Base-by-base conservation (phyloP, 2,329 filamentous ascomycete genomes). In the Metarhizium anisopliae region DNA sequence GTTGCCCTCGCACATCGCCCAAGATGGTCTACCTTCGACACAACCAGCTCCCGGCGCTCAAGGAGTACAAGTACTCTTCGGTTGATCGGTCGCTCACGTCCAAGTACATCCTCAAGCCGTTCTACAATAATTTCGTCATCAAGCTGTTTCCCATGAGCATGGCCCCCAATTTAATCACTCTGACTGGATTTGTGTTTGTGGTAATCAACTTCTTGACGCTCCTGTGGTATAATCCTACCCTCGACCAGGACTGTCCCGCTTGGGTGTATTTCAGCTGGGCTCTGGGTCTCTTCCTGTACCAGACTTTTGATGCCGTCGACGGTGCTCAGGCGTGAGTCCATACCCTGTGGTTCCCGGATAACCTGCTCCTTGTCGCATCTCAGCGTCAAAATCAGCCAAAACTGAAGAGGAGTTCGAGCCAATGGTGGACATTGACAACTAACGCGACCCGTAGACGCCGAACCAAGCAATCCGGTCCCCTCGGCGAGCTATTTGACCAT, bases 191-290 rank as follows among this genome's bases (percentile, higher is more conserved):
- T 75, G 78, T 81, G 63, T 97, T 99, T 67, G 85, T 99, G 64
- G 79, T 97, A 59, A 73, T 84, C 67, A 99, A 99, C 74, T 82
- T 97, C 71, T 71, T 96, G 64, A 96, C 94, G 6, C 73, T 99
- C 72, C 80, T 99, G 55, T 97, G 91, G 89, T 99, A 96, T 74
- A 94, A 90, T 64, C 94, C 94, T n/a, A 88, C 83, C 0, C 80
- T 99, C 51, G 92, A 97, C 72, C 86, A 90, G 71, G 90, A 99
- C 70, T 97, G 93, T 69, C 94, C 94, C 10, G 70, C 83, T 2
- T 99, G 94, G 94, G 93, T 99, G 16, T 99, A 99, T 77, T 88
- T 87, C 62, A 88, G 84, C 66, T 99, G 92, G 89, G 87, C 92
- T 4, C 72, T 89, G 36, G 94, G 94, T 2, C 74, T 99, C 62